Evolutionary conservation across 129 eudicot genomes (phyloP).

Genomic region (Solidago caesia): DNA sequence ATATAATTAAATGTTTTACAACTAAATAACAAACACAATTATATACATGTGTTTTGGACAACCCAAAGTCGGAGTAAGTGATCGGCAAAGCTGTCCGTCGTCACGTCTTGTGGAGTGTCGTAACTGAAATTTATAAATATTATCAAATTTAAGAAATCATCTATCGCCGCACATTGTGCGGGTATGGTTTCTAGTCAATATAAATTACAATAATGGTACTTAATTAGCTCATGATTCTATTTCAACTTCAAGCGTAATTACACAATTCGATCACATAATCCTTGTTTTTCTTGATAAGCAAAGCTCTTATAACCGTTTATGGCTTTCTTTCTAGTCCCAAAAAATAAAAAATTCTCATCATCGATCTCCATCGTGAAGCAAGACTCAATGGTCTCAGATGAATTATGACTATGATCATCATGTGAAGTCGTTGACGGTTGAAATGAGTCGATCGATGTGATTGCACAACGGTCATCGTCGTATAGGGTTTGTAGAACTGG

Average conservation of each 20-base stretch:
- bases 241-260: no score
- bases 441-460: slow-evolving; percentile 4
- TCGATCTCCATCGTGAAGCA: slow-evolving; percentile 4
- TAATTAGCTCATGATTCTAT: no score
- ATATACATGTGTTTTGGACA: no score
- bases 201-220: background rate
- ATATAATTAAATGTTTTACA: no score
- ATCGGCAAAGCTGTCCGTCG: no score
- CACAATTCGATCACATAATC: background rate
- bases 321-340: slow-evolving; percentile 41
- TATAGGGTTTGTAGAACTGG: slow-evolving; percentile 20
- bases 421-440: slow-evolving; percentile 14
- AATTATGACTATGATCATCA: slow-evolving; percentile 11
- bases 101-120: no score
- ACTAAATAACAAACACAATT: no score
- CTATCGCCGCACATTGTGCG: no score
- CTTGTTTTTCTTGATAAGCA: background rate
- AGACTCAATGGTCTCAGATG: slow-evolving; percentile 24
- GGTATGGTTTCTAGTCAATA: no score
- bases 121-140: no score
- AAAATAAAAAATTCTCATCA: slow-evolving; percentile 11
- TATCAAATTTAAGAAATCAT: no score
- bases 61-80: no score
- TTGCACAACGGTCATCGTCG: slow-evolving; percentile 18
- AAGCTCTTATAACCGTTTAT: slow-evolving; percentile 5